phyloP scores from a whole-genome alignment of 257 asterid genomes.

The Solanum megistacrolobum region DNA sequence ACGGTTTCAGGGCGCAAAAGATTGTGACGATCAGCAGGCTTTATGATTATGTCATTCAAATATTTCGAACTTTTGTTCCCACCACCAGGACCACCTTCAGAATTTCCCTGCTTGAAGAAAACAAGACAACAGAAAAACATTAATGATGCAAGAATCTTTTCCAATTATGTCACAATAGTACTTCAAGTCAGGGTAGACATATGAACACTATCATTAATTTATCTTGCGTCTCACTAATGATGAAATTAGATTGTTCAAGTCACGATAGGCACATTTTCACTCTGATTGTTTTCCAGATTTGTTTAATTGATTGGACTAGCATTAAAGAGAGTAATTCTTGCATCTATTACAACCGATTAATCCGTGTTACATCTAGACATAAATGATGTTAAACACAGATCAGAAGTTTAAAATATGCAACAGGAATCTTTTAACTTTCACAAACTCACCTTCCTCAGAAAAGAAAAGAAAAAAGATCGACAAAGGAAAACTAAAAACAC shows the following conservation, averaged over 20 bases:
- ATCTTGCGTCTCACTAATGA: neutral
- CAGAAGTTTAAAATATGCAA: neutral
- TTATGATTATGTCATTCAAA: slow-evolving; percentile 66
- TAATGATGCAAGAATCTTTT: neutral
- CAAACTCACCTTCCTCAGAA: neutral
- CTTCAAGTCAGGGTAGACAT: neutral
- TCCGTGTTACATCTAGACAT: neutral
- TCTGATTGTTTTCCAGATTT: neutral
- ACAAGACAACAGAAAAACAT: slow-evolving; percentile 3
- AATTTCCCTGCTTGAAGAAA: slow-evolving; percentile 42
- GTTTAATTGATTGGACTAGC: neutral
- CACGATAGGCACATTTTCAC: neutral
- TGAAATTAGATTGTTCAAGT: neutral
- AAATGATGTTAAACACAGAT: neutral
- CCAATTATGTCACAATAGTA: neutral
- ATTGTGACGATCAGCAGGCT: slow-evolving; percentile 88
- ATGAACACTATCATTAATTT: neutral
- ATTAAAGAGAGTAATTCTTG: neutral
- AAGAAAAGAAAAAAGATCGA: neutral
- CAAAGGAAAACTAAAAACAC: neutral
- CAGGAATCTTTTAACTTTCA: neutral
- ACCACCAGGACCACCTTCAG: slow-evolving; percentile 61
- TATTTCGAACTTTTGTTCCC: slow-evolving; percentile 68
- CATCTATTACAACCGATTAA: neutral
- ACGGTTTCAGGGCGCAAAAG: slow-evolving; percentile 98